A percentile compares a stretch with the other conserved stretches of the same genome.
Evolutionary conservation across 2,329 filamentous ascomycete species (phyloP).

Genomic region (Clarireedia paspali): DNA sequence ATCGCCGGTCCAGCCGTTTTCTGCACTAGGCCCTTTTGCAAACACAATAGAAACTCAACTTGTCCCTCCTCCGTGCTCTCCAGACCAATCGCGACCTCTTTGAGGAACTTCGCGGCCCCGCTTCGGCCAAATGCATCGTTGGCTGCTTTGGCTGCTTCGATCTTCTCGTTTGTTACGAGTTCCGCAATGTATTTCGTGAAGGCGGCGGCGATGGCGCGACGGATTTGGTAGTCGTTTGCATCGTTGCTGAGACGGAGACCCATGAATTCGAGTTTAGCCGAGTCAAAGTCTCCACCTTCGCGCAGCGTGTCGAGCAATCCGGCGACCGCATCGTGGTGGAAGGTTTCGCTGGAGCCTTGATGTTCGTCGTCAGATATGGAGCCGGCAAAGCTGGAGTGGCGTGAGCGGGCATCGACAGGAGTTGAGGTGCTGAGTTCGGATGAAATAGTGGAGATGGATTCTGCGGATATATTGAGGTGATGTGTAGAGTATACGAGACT

Average conservation of each 20-base stretch:
- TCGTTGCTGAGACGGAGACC: slow-evolving; percentile 86
- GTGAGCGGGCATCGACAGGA: slow-evolving; percentile 38
- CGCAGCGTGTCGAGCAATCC: slow-evolving; percentile 83
- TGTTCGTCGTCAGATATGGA: slow-evolving; percentile 55
- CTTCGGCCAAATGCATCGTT: slow-evolving; percentile 48
- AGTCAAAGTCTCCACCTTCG: slow-evolving; percentile 71
- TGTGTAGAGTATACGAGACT: slow-evolving; percentile 30
- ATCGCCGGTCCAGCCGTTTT: slow-evolving; percentile 57
- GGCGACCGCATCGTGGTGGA: slow-evolving; percentile 80
- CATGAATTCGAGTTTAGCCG: slow-evolving; percentile 80
- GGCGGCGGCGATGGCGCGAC: slow-evolving; percentile 75
- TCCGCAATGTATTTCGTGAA: slow-evolving; percentile 77
- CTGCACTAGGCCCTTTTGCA: slow-evolving; percentile 72
- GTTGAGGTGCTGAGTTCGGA: slow-evolving; percentile 36
- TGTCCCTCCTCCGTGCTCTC: slow-evolving; percentile 66
- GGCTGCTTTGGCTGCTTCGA: slow-evolving; percentile 58
- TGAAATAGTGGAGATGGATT: slow-evolving; percentile 58
- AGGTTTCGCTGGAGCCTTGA: slow-evolving; percentile 46
- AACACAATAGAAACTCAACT: slow-evolving; percentile 71
- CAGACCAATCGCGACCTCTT: slow-evolving; percentile 52
- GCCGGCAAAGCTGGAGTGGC: slow-evolving; percentile 65
- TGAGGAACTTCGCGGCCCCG: slow-evolving; percentile 48
- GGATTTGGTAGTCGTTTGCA: slow-evolving; percentile 82
- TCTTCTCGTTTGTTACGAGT: slow-evolving; percentile 47
- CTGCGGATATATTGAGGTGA: slow-evolving; percentile 34